Percentiles rank a stretch among this genome's conserved stretches.
These are phyloP conservation scores for Saccharomyces hybrid DNA, from an alignment of 1,139 yeast species.

Conservation along the genomic window DNA sequence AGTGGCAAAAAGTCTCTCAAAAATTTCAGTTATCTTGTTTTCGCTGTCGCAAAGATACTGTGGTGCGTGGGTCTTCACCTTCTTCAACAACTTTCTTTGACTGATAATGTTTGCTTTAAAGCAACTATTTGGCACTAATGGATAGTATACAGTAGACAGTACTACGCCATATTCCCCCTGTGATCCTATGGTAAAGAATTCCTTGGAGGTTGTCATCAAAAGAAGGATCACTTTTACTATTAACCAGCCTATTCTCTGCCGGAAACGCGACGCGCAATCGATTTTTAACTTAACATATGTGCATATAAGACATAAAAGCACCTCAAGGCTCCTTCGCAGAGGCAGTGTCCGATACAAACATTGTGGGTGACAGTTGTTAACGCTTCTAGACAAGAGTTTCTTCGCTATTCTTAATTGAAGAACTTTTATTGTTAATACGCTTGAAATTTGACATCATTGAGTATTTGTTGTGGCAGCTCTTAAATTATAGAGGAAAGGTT, in stretches of 20 bases:
- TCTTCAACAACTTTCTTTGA: neutral
- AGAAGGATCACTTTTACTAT: neutral
- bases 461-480: neutral
- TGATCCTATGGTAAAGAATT: neutral
- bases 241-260: neutral
- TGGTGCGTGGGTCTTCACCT: neutral
- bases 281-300: neutral
- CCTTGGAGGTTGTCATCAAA: neutral
- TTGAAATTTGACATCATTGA: neutral
- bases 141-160: neutral
- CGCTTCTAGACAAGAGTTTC: neutral
- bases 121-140: neutral
- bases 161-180: neutral
- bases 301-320: neutral
- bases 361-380: neutral
- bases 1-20: neutral
- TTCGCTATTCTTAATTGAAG: neutral
- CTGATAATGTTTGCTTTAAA: neutral
- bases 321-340: neutral
- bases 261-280: neutral
- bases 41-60: neutral
- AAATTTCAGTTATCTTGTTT: neutral
- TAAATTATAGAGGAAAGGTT: neutral
- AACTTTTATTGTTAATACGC: neutral
- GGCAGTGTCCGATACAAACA: neutral